phyloP scores from a whole-genome alignment of 805 yeast species.

The Scheffersomyces coipomensis region DNA sequence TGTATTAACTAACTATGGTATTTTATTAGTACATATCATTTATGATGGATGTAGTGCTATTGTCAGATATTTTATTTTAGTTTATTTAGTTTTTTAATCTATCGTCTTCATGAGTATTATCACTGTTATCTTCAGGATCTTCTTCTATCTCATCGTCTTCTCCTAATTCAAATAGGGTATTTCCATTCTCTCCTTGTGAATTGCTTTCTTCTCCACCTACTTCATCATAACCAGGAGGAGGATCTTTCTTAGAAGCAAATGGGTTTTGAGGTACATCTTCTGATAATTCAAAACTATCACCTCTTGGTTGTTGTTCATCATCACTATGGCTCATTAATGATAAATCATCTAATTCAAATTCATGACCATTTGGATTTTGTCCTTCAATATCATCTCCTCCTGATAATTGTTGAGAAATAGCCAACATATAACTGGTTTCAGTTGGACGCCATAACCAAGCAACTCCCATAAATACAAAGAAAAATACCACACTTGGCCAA shows the following conservation, averaged over 20 bases:
- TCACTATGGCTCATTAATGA: slow-evolving; percentile 51
- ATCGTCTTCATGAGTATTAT: slow-evolving; percentile 4
- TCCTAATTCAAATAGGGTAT: slow-evolving; percentile 42
- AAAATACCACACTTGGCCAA: slow-evolving; percentile 92
- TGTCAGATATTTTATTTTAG: no score
- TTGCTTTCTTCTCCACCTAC: slow-evolving; percentile 3
- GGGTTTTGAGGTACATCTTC: slow-evolving; percentile 15
- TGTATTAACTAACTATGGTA: no score
- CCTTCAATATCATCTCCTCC: slow-evolving; percentile 54
- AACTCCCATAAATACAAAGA: slow-evolving; percentile 75
- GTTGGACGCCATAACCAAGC: slow-evolving; percentile 98
- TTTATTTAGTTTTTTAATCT: not conserved
- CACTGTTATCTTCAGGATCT: slow-evolving; percentile 11
- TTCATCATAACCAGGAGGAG: slow-evolving; percentile 33
- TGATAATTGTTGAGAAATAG: slow-evolving; percentile 90
- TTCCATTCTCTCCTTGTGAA: slow-evolving; percentile 12
- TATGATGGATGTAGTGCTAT: no score
- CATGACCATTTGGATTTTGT: slow-evolving; percentile 40
- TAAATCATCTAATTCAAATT: slow-evolving; percentile 59
- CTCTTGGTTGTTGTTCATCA: slow-evolving; percentile 21
- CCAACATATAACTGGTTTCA: slow-evolving; percentile 89
- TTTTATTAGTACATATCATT: no score
- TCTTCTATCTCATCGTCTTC: slow-evolving; percentile 36
- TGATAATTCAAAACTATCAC: slow-evolving; percentile 39
- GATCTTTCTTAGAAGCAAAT: slow-evolving; percentile 8